phyloP scores from a whole-genome alignment of 805 yeast species.

The Zygoascus bituminiphila region DNA sequence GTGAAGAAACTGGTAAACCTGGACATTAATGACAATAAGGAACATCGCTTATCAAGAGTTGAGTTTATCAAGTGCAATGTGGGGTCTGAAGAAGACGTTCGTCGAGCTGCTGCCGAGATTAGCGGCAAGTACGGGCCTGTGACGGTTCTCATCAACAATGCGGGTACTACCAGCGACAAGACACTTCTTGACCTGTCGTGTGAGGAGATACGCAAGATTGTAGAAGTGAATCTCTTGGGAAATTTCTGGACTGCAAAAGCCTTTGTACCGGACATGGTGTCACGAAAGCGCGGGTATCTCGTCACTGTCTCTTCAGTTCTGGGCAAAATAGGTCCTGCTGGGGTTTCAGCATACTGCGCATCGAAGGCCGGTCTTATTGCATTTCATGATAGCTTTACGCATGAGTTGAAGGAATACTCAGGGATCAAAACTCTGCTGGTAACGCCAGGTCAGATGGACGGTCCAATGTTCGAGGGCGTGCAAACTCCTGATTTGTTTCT shows the following conservation, averaged over 20 bases:
- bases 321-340: slow-evolving; percentile 80
- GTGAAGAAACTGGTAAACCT: slow-evolving; percentile 48
- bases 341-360: slow-evolving; percentile 72
- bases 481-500: slow-evolving; percentile 61
- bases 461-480: slow-evolving; percentile 67
- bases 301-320: slow-evolving; percentile 77
- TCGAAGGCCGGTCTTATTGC: slow-evolving; percentile 81
- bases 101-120: slow-evolving; percentile 34
- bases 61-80: slow-evolving; percentile 64
- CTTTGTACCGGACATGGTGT: slow-evolving; percentile 67
- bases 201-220: slow-evolving; percentile 43
- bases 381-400: slow-evolving; percentile 69
- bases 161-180: slow-evolving; percentile 61
- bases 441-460: slow-evolving; percentile 81
- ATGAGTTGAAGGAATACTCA: slow-evolving; percentile 37
- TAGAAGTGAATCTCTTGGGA: slow-evolving; percentile 62
- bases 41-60: slow-evolving; percentile 34
- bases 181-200: slow-evolving; percentile 45
- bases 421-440: slow-evolving; percentile 64
- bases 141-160: slow-evolving; percentile 73
- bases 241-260: slow-evolving; percentile 62
- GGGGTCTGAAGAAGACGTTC: slow-evolving; percentile 41
- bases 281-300: slow-evolving; percentile 56
- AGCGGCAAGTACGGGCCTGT: slow-evolving; percentile 46
- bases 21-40: slow-evolving; percentile 44